Base-by-base conservation (phyloP, 2,329 filamentous ascomycete genomes). In the Claviceps purpurea region DNA sequence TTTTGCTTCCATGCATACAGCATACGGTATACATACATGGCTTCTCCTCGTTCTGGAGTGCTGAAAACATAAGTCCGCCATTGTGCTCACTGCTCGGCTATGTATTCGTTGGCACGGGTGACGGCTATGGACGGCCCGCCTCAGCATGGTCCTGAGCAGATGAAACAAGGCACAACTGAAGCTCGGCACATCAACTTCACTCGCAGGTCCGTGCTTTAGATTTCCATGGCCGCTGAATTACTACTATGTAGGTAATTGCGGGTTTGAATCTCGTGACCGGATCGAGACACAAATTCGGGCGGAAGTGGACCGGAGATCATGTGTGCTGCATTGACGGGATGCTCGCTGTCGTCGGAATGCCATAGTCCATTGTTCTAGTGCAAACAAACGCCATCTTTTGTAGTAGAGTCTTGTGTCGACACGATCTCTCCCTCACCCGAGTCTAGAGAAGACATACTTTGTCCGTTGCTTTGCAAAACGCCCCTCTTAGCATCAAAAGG, bases 401-500 rank as follows among this genome's bases (percentile, higher is more conserved):
- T 50, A 40, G 18, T 20, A 38, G 24, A 22, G 20, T 38, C n/a
- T 26, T 16, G 4, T 8, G 34, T 26, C 42, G 22, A 40, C 49
- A 40, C 14, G 18, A 44, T 14, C n/a, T 20, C 13, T 20, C n/a
- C 37, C 11, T 22, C 11, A 37, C 38, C 37, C 18, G 13, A 22
- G 20, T 24, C 37, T 14, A 22, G 4, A 16, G 40, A 14, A n/a
- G 50, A 37, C 22, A 24, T 13, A 4, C 3, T 7, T 52, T 54
- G 47, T 34, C 44, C n/a, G 16, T 39, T 54, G 24, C 16, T 47
- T 43, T 49, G 44, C 22, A 49, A 50, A 41, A 38, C 44, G 43
- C 49, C 50, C 30, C 57, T 51, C 38, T 49, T 55, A 40, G 52
- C 47, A 51, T 60, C 39, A 6, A 48, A 52, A 16, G 47, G 48